phyloP scores from a whole-genome alignment of 768 basidiomycete genomes.

The Xerocomus brunneocitrinus region DNA sequence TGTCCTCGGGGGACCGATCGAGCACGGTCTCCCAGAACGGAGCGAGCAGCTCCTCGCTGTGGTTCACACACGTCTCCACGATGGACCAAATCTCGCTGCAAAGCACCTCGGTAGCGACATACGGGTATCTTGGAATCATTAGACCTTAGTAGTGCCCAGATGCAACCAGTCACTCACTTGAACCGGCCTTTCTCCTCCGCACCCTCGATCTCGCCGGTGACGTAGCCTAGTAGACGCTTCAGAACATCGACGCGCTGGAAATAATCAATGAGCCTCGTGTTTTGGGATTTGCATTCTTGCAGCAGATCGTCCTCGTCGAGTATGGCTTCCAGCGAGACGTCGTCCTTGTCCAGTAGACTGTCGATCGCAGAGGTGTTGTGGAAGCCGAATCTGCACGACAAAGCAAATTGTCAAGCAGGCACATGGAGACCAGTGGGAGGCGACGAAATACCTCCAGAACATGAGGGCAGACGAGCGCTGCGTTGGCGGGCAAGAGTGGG shows the following conservation, averaged over 20 bases:
- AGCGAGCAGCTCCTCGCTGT: constrained; percentile 64
- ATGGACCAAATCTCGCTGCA: constrained; percentile 96
- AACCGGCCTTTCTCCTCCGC: constrained; percentile 75
- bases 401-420: constrained; percentile 2
- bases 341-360: constrained; percentile 84
- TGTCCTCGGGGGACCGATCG: constrained; percentile 75
- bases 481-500: constrained; percentile 6
- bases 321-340: constrained; percentile 84
- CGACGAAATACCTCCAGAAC: constrained; percentile 44
- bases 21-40: constrained; percentile 93
- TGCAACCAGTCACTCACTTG: constrained; percentile 54
- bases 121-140: constrained; percentile 65
- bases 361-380: constrained; percentile 88
- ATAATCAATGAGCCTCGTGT: constrained; percentile 83
- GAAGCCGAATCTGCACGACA: constrained; percentile 71
- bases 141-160: constrained; percentile 6
- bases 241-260: constrained; percentile 80
- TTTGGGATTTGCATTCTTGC: constrained; percentile 94
- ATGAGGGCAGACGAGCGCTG: constrained; percentile 29
- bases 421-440: neutral
- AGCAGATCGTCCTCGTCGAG: constrained; percentile 92
- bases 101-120: constrained; percentile 89
- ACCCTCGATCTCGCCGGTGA: constrained; percentile 80
- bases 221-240: constrained; percentile 76
- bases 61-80: constrained; percentile 79